phyloP scores from a whole-genome alignment of 2,329 filamentous ascomycete genomes.

The Tolypocladium ophioglossoides region DNA sequence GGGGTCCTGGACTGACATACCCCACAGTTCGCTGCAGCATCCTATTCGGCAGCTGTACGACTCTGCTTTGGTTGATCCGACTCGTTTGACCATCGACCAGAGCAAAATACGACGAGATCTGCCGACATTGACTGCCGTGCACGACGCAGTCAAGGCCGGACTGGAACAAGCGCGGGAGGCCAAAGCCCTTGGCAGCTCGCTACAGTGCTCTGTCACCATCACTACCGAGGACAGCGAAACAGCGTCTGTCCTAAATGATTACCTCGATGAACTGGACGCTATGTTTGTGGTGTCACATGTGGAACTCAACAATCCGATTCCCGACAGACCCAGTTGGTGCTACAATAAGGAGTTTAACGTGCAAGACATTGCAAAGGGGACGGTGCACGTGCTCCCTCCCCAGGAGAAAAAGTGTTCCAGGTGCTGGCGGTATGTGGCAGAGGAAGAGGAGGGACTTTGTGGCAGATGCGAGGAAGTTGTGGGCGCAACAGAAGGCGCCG shows the following conservation, averaged over 20 bases:
- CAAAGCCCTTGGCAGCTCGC: slow-evolving; percentile 68
- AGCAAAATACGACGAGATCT: slow-evolving; percentile 29
- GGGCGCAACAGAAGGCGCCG: slow-evolving; percentile 1
- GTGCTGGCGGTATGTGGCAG: slow-evolving; percentile 82
- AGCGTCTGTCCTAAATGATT: slow-evolving; percentile 25
- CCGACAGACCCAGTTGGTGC: slow-evolving; percentile 24
- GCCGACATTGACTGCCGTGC: slow-evolving; percentile 40
- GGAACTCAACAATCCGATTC: slow-evolving; percentile 27
- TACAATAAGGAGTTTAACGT: slow-evolving; percentile 33
- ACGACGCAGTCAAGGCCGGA: slow-evolving; percentile 60
- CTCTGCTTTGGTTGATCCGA: slow-evolving; percentile 29
- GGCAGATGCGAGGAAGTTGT: slow-evolving; percentile 61
- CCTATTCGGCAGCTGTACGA: slow-evolving; percentile 39
- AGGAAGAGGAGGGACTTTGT: slow-evolving; percentile 57
- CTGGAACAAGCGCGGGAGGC: slow-evolving; percentile 62
- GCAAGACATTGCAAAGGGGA: slow-evolving; percentile 19
- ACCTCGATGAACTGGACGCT: slow-evolving; percentile 42
- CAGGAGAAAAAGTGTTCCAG: slow-evolving; percentile 62
- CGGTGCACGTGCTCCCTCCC: slow-evolving; percentile 37
- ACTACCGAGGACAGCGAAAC: slow-evolving; percentile 27
- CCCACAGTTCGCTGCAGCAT: slow-evolving; percentile 15
- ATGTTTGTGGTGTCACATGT: slow-evolving; percentile 64
- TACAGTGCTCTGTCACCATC: slow-evolving; percentile 64
- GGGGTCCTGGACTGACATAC: slow-evolving; percentile 5
- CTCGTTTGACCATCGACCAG: slow-evolving; percentile 27